Percentiles rank a stretch among this genome's conserved stretches.
These are phyloP conservation scores for Annulohypoxylon maeteangense DNA, from an alignment of 495 filamentous ascomycete species.

Conservation along the genomic window DNA sequence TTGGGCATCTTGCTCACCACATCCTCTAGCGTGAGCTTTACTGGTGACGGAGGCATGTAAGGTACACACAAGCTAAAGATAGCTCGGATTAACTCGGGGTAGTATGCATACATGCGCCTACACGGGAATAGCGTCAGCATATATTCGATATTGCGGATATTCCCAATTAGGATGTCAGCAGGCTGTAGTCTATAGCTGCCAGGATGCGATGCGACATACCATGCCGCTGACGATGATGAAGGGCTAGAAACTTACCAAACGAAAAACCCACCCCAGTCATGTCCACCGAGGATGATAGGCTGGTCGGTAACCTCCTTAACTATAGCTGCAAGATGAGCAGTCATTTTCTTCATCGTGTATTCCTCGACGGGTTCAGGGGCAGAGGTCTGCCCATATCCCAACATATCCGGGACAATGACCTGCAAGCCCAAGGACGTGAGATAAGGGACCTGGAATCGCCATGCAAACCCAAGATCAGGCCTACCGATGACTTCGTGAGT, in stretches of 20 bases:
- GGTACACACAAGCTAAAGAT: constrained; percentile 86
- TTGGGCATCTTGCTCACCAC: constrained; percentile 72
- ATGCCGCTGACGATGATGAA: background rate
- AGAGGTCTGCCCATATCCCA: constrained; percentile 83
- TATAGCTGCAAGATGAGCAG: constrained; percentile 75
- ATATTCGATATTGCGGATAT: background rate
- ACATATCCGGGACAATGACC: constrained; percentile 81
- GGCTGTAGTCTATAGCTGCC: background rate
- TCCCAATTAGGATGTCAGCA: constrained; percentile 47
- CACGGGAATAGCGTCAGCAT: background rate
- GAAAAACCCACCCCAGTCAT: constrained; percentile 80
- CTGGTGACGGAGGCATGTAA: constrained; percentile 63
- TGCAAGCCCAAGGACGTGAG: constrained; percentile 73
- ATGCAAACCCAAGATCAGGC: constrained; percentile 76
- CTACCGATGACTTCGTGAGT: constrained; percentile 56
- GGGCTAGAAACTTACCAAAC: constrained; percentile 53
- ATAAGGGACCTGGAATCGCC: constrained; percentile 85
- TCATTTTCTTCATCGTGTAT: constrained; percentile 75
- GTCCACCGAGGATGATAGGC: constrained; percentile 73
- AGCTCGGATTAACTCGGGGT: constrained; percentile 75
- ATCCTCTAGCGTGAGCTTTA: constrained; percentile 62
- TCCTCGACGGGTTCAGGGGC: constrained; percentile 60
- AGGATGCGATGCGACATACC: background rate
- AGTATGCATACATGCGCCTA: constrained; percentile 71
- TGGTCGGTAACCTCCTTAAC: constrained; percentile 52